Base-by-base conservation (phyloP, 257 asterid species). In the Echites panduratus region DNA sequence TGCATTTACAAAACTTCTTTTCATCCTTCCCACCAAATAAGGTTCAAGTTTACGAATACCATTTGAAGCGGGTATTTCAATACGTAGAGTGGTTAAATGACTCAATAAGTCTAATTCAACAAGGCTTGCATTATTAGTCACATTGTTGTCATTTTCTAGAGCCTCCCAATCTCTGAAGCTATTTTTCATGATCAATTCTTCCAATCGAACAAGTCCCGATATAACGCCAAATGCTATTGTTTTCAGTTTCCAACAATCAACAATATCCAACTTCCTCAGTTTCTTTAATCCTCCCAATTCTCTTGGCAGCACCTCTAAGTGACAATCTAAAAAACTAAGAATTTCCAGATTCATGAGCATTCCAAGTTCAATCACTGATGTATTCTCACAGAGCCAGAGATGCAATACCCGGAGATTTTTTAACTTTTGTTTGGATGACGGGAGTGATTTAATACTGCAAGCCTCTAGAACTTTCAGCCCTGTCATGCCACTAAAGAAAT, bases 261-360 rank as follows among this genome's bases (percentile, higher is more conserved):
- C 27, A 44, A 77, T 26, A 57, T 72, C 77, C 56, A 77, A 48
- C 40, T 29, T 45, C 58, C 38, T 71, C 14, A 71, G 59, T 4
- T 54, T 22, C 66, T 13, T 24, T 26, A 73, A 27, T 17, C 62
- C 20, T 72, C 81, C 71, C 9, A 77, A 7, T 57, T 63, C 62
- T 52, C 3, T 12, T 9, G 78, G 78, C 59, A 78, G 57, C 40
- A 0, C 67, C 45, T 38, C 10, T 9, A 73, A 4, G 3, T 6
- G 1, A 49, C 45, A 59, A 48, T 66, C 26, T 20, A 4, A 32
- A 72, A 73, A 48, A 38, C 63, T 22, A 14, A 78, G 75, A 14
- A 73, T 73, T 68, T 78, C 72, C 26, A 78, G 59, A 19, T 68
- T 68, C 56, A 49, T 9, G 50, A 78, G 61, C 40, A 35, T 40